phyloP scores from a whole-genome alignment of 345 rosid genomes.

The Linum usitatissimum region DNA sequence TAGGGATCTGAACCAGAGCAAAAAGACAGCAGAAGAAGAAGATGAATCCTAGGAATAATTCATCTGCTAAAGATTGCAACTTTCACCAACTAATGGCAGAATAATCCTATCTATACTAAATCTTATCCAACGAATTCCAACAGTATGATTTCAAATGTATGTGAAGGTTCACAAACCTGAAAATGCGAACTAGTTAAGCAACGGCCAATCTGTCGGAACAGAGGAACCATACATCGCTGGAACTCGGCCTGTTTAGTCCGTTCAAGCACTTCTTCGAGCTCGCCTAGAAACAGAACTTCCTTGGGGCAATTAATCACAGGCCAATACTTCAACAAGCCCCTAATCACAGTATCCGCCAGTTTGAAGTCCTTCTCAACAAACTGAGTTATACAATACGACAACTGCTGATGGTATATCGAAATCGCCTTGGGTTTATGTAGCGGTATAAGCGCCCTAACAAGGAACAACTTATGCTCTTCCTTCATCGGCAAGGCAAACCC shows the following conservation, averaged over 20 bases:
- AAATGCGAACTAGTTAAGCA: conserved; percentile 83
- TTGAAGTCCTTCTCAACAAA: conserved; percentile 92
- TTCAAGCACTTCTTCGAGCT: conserved; percentile 91
- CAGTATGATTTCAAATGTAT: not conserved
- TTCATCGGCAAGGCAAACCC: conserved; percentile 96
- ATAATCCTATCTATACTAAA: not conserved
- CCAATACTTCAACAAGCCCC: conserved; percentile 83
- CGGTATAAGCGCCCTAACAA: conserved; percentile 80
- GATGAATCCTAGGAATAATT: not conserved
- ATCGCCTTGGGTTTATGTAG: conserved; percentile 76
- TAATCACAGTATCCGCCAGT: conserved; percentile 71
- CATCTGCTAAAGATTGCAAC: not conserved
- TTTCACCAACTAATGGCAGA: not conserved
- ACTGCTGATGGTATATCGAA: conserved; percentile 63
- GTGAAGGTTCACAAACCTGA: conserved; percentile 41
- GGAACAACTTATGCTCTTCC: conserved; percentile 81
- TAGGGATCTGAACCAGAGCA: not conserved
- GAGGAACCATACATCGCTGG: conserved; percentile 74
- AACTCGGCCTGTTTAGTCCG: conserved; percentile 77
- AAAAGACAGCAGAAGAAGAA: not conserved
- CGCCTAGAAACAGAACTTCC: conserved; percentile 83
- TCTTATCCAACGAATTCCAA: not conserved
- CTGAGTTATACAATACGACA: conserved; percentile 72
- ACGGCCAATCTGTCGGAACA: conserved; percentile 69
- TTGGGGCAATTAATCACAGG: conserved; percentile 78